Base-by-base conservation (phyloP, 192 early-diverging fungal species). In the Rhizophagus sp. region DNA sequence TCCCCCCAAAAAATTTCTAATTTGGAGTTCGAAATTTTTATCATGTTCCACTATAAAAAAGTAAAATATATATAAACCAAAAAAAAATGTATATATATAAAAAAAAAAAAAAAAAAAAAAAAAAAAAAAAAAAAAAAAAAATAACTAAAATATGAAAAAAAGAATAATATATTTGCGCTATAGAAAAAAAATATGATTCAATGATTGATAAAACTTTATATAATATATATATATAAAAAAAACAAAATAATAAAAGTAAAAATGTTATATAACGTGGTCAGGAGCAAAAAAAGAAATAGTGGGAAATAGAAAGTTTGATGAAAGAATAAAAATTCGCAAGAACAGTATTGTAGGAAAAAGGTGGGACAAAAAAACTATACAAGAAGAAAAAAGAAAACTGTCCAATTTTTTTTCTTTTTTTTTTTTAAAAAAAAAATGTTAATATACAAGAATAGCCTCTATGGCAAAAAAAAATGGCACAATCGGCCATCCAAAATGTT, bases 391-490 rank as follows among this genome's bases (percentile, higher is more conserved):
- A 27, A 66, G 17, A 33, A 33, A 66, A 66, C 13, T 66, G 65
- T 66, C 30, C 65, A 17, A 34, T 67, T 67, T 34, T 67, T 66
- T 67, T 67, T 67, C 34, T 34, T 67, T 67, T 66, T 30, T 30
- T 30, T 30, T 30, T 30, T 30, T 1, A 30, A 30, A 30, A 66
- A 34, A 17, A 33, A 34, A 67, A 67, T 12, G 25, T 67, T 67
- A 67, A 67, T 67, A 67, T 67, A 67, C 65, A 67, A 67, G 65
- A 64, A 67, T 67, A 66, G 30, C 64, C 64, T 66, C 64, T 2
- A 15, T 7, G 62, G 62, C 62, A 52, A n/a, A 30, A 15, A 30
- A 66, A 66, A 34, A 34, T 30, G 64, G 33, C 68, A 6, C 52
- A 57, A 57, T 47, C 52, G 3, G 36, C 39, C 68, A 70, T 70